These are phyloP conservation scores for Polyporus arcularius DNA, from an alignment of 768 basidiomycete species.

Conservation along the genomic window DNA sequence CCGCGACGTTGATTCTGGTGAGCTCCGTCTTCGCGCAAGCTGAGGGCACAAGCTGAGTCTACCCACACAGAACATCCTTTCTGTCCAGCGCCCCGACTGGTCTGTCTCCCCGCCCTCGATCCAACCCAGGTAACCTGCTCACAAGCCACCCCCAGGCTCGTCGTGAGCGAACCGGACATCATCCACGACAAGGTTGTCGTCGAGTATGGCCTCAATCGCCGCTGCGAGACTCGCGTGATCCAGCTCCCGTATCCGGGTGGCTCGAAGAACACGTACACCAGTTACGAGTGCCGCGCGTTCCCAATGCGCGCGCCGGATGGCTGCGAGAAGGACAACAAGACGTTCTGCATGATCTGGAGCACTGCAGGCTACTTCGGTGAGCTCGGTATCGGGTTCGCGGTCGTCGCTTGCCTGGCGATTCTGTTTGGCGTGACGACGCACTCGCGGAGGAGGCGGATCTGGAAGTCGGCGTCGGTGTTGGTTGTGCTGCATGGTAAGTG, in stretches of 20 bases:
- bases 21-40: conserved; percentile 24
- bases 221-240: conserved; percentile 55
- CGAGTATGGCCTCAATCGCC: conserved; percentile 59
- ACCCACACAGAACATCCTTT: conserved; percentile 53
- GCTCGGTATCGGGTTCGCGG: conserved; percentile 64
- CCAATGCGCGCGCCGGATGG: conserved; percentile 52
- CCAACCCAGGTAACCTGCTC: conserved; percentile 9
- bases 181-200: conserved; percentile 49
- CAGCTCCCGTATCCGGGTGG: conserved; percentile 48
- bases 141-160: conserved; percentile 31
- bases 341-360: conserved; percentile 69
- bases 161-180: conserved; percentile 41
- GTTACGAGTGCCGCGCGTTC: conserved; percentile 66
- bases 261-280: conserved; percentile 49
- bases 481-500: conserved; percentile 61
- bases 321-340: conserved; percentile 53
- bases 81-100: conserved; percentile 65
- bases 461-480: conserved; percentile 71
- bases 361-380: conserved; percentile 70
- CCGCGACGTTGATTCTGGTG: conserved; percentile 53
- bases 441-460: conserved; percentile 72
- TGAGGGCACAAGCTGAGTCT: neutral
- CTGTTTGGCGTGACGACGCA: conserved; percentile 72
- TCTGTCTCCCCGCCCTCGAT: conserved; percentile 27
- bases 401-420: conserved; percentile 56